These are phyloP conservation scores for Sapria himalayana DNA, from an alignment of 345 rosid species.

Conservation along the genomic window DNA sequence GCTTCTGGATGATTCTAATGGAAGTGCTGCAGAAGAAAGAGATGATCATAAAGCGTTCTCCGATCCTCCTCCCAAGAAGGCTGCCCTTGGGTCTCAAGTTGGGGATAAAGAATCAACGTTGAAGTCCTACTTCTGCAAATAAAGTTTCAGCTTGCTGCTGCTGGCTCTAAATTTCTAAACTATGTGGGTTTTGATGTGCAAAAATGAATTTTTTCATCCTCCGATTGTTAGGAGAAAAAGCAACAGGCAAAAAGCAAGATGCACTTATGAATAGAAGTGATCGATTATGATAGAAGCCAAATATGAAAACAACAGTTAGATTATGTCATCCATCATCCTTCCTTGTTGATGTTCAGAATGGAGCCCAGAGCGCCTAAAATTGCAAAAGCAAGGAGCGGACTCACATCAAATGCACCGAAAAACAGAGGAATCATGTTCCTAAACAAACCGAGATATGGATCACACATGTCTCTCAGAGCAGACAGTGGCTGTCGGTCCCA, in stretches of 20 bases:
- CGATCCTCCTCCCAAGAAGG: constrained; percentile 25
- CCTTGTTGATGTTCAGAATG: constrained; percentile 31
- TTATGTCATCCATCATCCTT: constrained; percentile 8
- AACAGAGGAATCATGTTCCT: constrained; percentile 67
- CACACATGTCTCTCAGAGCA: constrained; percentile 67
- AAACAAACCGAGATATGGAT: constrained; percentile 72
- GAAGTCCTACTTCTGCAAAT: constrained; percentile 34
- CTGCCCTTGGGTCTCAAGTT: constrained; percentile 14
- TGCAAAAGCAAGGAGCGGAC: constrained; percentile 69
- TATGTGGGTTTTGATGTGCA: no score
- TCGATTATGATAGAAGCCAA: no score
- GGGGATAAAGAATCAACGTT: constrained; percentile 41
- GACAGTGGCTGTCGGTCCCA: constrained; percentile 81
- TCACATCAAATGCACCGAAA: constrained; percentile 60
- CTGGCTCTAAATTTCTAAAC: no score
- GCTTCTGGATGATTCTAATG: constrained; percentile 15
- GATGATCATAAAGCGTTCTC: constrained; percentile 2
- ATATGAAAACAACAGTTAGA: no score
- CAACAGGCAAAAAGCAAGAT: no score
- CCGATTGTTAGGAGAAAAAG: no score
- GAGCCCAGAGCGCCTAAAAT: constrained; percentile 56
- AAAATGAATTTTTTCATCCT: neutral
- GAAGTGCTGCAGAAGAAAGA: constrained; percentile 6
- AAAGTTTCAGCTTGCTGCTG: no score
- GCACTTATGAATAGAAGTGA: no score